Conservation (phyloP, 2,329 filamentous ascomycete genomes). For the Aspergillus awamori region DNA sequence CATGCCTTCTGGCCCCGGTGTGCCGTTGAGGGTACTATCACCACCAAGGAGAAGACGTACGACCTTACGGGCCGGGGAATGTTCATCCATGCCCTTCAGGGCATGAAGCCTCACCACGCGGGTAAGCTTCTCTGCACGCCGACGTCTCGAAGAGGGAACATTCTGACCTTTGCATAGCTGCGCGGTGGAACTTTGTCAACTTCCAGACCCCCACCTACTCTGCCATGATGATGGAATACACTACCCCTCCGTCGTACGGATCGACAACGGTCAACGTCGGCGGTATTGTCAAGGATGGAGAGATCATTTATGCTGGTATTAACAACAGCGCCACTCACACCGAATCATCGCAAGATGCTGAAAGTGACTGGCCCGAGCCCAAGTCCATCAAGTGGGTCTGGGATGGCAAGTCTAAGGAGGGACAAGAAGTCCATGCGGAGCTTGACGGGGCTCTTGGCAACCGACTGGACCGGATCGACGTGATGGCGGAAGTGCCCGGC, state of each 20-base stretch:
- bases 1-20: slow-evolving; percentile 95
- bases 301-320: slow-evolving; percentile 74
- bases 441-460: slow-evolving; percentile 70
- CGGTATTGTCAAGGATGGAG: slow-evolving; percentile 76
- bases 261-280: slow-evolving; percentile 81
- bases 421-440: slow-evolving; percentile 69
- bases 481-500: slow-evolving; percentile 94
- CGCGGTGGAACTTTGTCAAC: slow-evolving; percentile 89
- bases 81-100: slow-evolving; percentile 85
- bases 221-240: slow-evolving; percentile 93
- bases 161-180: slow-evolving; percentile 52
- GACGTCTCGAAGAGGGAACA: background rate
- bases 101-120: slow-evolving; percentile 98
- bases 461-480: slow-evolving; percentile 80
- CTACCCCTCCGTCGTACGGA: slow-evolving; percentile 89
- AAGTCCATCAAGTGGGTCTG: slow-evolving; percentile 74
- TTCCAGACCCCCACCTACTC: slow-evolving; percentile 88
- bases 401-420: slow-evolving; percentile 76
- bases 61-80: slow-evolving; percentile 80
- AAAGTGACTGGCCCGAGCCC: slow-evolving; percentile 89
- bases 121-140: slow-evolving; percentile 51
- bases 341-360: slow-evolving; percentile 68
- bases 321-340: slow-evolving; percentile 69
- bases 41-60: slow-evolving; percentile 77
- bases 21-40: slow-evolving; percentile 77